Conservation (phyloP, 1,284 basidiomycete genomes). For the Cutaneotrichosporon cavernicola region DNA sequence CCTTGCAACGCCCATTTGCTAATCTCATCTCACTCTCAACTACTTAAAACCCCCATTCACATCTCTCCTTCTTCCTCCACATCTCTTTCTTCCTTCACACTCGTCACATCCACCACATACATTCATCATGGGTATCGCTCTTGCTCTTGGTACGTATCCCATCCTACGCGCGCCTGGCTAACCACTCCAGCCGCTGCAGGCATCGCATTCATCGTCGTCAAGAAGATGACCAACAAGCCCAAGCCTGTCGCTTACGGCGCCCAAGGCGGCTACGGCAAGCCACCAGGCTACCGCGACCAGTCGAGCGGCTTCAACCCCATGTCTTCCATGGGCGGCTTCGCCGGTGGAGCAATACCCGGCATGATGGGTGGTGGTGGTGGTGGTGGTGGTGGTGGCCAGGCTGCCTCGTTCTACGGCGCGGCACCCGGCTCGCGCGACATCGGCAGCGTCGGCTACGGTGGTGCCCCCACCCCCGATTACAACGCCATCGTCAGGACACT, state of each 20-base stretch:
- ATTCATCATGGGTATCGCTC: conserved; percentile 21
- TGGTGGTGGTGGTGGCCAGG: conserved; percentile 3
- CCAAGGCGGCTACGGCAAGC: conserved; percentile 12
- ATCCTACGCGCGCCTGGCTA: neutral
- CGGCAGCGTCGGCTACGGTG: conserved; percentile 6
- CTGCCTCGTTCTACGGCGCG: conserved; percentile 15
- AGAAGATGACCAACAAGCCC: conserved; percentile 23
- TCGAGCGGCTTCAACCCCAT: neutral
- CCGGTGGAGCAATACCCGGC: neutral
- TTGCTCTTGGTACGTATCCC: conserved; percentile 15
- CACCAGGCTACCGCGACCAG: conserved; percentile 4
- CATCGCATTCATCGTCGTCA: conserved; percentile 24
- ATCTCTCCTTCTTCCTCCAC: neutral
- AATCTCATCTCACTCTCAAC: too few species aligned
- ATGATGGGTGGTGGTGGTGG: neutral
- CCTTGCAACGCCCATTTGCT: too few species aligned
- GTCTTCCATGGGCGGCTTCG: neutral
- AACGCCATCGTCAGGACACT: conserved; percentile 25
- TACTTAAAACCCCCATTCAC: neutral
- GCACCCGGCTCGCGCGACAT: conserved; percentile 11
- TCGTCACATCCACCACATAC: neutral
- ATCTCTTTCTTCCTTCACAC: neutral
- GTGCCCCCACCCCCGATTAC: conserved; percentile 12
- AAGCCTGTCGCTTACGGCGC: conserved; percentile 13
- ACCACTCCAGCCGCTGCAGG: conserved; percentile 18